Percentiles rank a stretch among this genome's conserved stretches.
phyloP scores from a whole-genome alignment of 1,139 yeast genomes.

The Tardiomyces depauwii region DNA sequence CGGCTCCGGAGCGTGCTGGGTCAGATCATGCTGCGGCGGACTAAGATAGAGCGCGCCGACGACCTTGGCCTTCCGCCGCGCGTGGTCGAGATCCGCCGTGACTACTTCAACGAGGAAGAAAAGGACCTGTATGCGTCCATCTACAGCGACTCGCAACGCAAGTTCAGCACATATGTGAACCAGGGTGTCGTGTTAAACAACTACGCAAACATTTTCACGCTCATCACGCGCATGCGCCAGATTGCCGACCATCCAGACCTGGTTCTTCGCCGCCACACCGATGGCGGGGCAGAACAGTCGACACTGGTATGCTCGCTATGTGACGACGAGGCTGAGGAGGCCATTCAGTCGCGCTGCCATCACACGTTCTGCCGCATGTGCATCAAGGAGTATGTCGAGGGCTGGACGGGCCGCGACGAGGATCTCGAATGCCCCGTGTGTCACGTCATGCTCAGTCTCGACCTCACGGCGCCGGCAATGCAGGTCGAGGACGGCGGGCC shows the following conservation, averaged over 20 bases:
- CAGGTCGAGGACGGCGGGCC: slow-evolving; percentile 56
- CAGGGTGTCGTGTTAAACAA: slow-evolving; percentile 92
- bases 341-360: slow-evolving; percentile 87
- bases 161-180: slow-evolving; percentile 76
- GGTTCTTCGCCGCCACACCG: slow-evolving; percentile 56
- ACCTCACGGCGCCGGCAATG: slow-evolving; percentile 75
- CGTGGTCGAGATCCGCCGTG: slow-evolving; percentile 56
- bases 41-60: slow-evolving; percentile 92
- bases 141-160: slow-evolving; percentile 76
- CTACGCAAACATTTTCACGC: slow-evolving; percentile 91
- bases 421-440: slow-evolving; percentile 88
- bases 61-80: slow-evolving; percentile 96
- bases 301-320: slow-evolving; percentile 85
- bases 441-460: slow-evolving; percentile 85
- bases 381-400: slow-evolving; percentile 77
- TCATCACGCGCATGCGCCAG: slow-evolving; percentile 95
- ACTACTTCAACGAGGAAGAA: slow-evolving; percentile 85
- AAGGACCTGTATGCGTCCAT: slow-evolving; percentile 81
- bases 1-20: slow-evolving; percentile 61
- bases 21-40: slow-evolving; percentile 83
- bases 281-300: slow-evolving; percentile 23
- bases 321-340: slow-evolving; percentile 97
- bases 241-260: slow-evolving; percentile 97
- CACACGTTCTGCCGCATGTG: slow-evolving; percentile 91
- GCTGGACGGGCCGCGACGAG: slow-evolving; percentile 54